phyloP scores from a whole-genome alignment of 768 basidiomycete species.

The Agaricus bisporus region DNA sequence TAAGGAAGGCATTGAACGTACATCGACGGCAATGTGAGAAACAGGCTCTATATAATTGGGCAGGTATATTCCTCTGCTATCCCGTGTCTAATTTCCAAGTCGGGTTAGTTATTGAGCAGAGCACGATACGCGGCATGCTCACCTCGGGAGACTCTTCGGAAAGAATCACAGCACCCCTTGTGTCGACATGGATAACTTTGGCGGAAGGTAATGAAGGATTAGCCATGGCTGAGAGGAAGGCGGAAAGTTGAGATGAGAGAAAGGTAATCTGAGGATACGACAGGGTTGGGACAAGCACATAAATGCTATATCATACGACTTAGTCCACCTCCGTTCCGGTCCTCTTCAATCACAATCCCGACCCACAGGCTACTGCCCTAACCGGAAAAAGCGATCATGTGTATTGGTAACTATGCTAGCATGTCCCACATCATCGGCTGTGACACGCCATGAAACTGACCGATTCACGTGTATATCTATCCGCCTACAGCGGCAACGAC shows the following conservation, averaged over 20 bases:
- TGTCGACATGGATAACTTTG: constrained; percentile 90
- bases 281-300: neutral
- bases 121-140: constrained; percentile 18
- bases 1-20: constrained; percentile 35
- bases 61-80: constrained; percentile 94
- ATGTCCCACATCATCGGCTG: constrained; percentile 9
- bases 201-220: constrained; percentile 70
- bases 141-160: constrained; percentile 95
- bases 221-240: constrained; percentile 27
- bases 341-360: constrained; percentile 2
- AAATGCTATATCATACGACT: constrained; percentile 4
- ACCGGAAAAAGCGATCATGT: constrained; percentile 1
- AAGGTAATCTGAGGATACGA: neutral
- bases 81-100: constrained; percentile 57
- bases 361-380: neutral
- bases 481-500: constrained; percentile 88
- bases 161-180: constrained; percentile 88
- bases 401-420: neutral
- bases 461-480: constrained; percentile 20
- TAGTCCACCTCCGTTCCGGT: constrained; percentile 9
- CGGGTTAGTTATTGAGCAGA: constrained; percentile 10
- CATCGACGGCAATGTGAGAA: constrained; percentile 96
- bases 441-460: neutral
- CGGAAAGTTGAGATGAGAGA: constrained; percentile 7
- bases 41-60: constrained; percentile 98